phyloP scores from a whole-genome alignment of 2,329 filamentous ascomycete species.

The Sporothrix inflata region DNA sequence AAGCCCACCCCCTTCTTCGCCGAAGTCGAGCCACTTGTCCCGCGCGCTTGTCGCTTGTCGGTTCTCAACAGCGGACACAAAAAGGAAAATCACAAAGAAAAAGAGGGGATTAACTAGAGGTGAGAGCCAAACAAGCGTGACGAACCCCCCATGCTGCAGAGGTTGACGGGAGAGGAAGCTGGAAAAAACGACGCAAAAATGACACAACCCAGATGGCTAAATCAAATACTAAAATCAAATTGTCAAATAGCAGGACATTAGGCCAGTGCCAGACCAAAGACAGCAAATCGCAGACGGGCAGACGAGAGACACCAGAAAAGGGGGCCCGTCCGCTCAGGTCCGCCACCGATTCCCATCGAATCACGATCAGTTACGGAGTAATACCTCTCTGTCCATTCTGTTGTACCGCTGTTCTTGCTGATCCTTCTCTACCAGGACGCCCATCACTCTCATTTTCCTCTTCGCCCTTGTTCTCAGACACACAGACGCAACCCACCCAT shows the following conservation, averaged over 20 bases:
- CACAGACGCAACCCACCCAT: background rate
- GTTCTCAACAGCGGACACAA: background rate
- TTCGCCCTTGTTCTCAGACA: background rate
- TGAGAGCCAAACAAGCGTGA: slow-evolving; percentile 7
- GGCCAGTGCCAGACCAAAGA: background rate
- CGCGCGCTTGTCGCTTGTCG: slow-evolving; percentile 28
- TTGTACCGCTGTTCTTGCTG: background rate
- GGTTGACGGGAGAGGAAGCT: background rate
- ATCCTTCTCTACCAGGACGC: slow-evolving; percentile 1
- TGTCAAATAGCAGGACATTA: background rate
- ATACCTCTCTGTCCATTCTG: background rate
- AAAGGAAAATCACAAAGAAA: slow-evolving; percentile 1
- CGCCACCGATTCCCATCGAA: slow-evolving; percentile 5
- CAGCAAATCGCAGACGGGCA: background rate
- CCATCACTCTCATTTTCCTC: slow-evolving; percentile 4
- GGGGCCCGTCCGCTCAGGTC: background rate
- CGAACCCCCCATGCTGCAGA: slow-evolving; percentile 19
- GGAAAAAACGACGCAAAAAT: slow-evolving; percentile 16
- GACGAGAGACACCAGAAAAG: background rate
- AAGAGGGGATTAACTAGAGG: background rate
- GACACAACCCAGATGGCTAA: background rate
- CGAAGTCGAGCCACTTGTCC: slow-evolving; percentile 20
- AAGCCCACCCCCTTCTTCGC: slow-evolving; percentile 15
- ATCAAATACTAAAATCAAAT: background rate
- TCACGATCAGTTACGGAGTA: background rate